Evolutionary conservation across 2,329 filamentous ascomycete species (phyloP).

Genomic region (Sodiomyces alkalinus): DNA sequence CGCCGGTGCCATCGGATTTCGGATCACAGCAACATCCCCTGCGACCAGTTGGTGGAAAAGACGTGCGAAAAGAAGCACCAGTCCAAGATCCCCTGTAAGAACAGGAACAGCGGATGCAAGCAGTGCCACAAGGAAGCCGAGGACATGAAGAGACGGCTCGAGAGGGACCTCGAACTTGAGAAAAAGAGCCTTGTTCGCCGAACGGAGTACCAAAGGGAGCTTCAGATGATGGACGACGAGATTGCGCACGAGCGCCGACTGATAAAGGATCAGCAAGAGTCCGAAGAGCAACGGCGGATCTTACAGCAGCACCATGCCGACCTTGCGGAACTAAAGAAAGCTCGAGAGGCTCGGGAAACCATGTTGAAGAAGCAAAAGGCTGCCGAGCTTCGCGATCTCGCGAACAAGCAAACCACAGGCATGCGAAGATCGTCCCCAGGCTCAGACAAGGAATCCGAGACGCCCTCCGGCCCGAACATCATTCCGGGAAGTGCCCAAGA

Average conservation of each 20-base stretch:
- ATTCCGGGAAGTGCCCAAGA: conserved; percentile 17
- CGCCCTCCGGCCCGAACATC: too few species aligned
- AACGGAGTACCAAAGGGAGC: conserved; percentile 23
- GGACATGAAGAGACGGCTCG: conserved; percentile 23
- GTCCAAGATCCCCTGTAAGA: conserved; percentile 28
- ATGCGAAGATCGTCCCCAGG: background rate
- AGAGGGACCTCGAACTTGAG: conserved; percentile 36
- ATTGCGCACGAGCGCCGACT: conserved; percentile 29
- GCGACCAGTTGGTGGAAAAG: conserved; percentile 19
- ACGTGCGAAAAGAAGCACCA: conserved; percentile 39
- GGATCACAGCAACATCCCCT: conserved; percentile 37
- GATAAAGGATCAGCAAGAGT: conserved; percentile 26
- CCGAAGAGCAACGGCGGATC: conserved; percentile 24
- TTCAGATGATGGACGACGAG: conserved; percentile 37
- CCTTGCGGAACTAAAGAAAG: conserved; percentile 23
- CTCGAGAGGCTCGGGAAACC: conserved; percentile 9
- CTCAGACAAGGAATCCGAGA: background rate
- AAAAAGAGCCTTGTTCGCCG: conserved; percentile 26
- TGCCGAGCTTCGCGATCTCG: too few species aligned
- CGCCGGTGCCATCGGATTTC: conserved; percentile 44
- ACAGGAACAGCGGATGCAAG: conserved; percentile 23
- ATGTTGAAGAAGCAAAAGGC: conserved; percentile 3
- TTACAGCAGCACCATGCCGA: conserved; percentile 31
- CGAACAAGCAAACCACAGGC: background rate
- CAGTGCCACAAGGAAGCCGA: conserved; percentile 36